Evolutionary conservation across 176 grass and related monocot species (phyloP), one percentile per base, ranked within the genome.

Genomic region (Hordeum marinum): DNA sequence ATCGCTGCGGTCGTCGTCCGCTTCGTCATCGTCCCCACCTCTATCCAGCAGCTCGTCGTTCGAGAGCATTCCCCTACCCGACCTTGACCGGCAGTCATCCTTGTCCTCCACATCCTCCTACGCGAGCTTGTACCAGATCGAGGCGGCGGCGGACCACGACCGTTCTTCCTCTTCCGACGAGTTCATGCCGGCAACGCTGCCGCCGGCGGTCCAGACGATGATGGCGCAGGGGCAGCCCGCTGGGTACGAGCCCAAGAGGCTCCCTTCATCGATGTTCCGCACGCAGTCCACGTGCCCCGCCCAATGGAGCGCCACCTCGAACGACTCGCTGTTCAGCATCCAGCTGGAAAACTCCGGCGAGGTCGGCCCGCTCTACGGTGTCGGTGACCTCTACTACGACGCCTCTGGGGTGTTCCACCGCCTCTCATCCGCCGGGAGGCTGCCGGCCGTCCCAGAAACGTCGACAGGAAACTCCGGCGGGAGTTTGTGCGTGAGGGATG

Each of bases 271-370:
- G 23, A 89, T 89, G 40, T 89, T 89, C 83, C 71, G 78, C 23
- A 71, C 77, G 68, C 26, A 5, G 29, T 85, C 87, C 3, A 68
- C 70, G 23, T 85, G 42, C 78, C 50, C 78, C 17, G 62, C 50
- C 12, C 70, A 77, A 14, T 90, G 88, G 88, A 90, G 88, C 83
- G 52, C 46, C 83, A 29, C 39, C 29, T 85, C 83, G 52, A 81
- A 82, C 83, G 72, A 82, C 0, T 85, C 83, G 71, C 72, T 90
- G 8, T 90, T 90, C 78, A 90, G 83, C 88, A 90, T 90, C 78
- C 78, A 69, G 63, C 70, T 82, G 52, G 50, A 63, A 21, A n/a
- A 54, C 63, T 41, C 39, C 78, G 71, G 21, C 71, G 78, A 81
- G 17, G 2, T 50, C 27, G 37, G 70, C 70, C 6, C n/a, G 14